These are phyloP conservation scores for Penicillium sp. DNA, from an alignment of 2,329 filamentous ascomycete species.

Conservation along the genomic window DNA sequence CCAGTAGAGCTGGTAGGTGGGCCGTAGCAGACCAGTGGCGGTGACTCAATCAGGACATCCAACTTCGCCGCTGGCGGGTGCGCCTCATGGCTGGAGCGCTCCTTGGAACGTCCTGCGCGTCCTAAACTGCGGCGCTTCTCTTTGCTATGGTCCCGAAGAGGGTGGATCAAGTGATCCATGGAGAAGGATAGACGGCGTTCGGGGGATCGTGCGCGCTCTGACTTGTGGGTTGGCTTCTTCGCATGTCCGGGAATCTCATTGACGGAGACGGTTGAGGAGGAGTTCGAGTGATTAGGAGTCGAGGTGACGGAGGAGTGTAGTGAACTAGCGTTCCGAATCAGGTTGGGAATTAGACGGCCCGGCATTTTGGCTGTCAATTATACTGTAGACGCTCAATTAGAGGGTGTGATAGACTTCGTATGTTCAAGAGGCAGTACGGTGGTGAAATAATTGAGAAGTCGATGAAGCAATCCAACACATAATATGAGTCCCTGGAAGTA, in stretches of 20 bases:
- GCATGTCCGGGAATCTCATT: conserved; percentile 34
- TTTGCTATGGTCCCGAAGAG: conserved; percentile 42
- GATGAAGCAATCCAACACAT: conserved; percentile 16
- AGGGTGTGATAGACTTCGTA: not conserved
- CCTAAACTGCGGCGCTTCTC: conserved; percentile 44
- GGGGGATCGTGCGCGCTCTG: conserved; percentile 36
- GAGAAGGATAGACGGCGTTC: conserved; percentile 45
- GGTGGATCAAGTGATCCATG: conserved; percentile 47
- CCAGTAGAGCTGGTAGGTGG: conserved; percentile 72
- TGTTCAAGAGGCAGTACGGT: conserved; percentile 29
- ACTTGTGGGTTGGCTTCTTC: conserved; percentile 30
- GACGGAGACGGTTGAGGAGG: conserved; percentile 40
- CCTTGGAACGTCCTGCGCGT: conserved; percentile 39
- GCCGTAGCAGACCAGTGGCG: conserved; percentile 82
- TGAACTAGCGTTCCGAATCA: conserved; percentile 38
- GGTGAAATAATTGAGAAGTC: conserved; percentile 22
- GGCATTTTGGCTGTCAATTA: conserved; percentile 34
- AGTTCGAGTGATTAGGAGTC: conserved; percentile 34
- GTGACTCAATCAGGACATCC: conserved; percentile 73
- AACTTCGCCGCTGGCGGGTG: conserved; percentile 52
- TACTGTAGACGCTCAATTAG: not conserved
- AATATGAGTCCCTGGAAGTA: conserved; percentile 14
- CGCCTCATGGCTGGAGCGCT: conserved; percentile 32
- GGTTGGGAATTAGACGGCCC: conserved; percentile 42
- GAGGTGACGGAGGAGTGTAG: conserved; percentile 31